These are phyloP conservation scores for Magnaporthiopsis incrustans DNA, from an alignment of 2,329 filamentous ascomycete species.

Conservation along the genomic window DNA sequence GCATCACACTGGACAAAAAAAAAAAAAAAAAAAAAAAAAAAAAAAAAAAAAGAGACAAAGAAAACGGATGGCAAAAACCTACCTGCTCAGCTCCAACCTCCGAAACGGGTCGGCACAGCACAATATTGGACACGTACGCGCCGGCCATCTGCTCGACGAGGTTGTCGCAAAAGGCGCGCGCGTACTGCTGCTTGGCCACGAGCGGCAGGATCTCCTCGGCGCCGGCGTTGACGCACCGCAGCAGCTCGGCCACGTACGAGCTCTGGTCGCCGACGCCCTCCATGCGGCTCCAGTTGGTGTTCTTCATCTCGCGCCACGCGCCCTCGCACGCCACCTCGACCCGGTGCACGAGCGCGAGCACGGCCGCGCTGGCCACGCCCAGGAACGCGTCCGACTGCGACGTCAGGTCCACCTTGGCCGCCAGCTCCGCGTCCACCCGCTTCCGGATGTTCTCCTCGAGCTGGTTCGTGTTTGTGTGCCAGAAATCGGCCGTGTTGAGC, in stretches of 20 bases:
- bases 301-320: constrained; percentile 94
- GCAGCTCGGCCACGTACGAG: constrained; percentile 77
- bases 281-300: constrained; percentile 90
- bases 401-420: constrained; percentile 73
- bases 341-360: constrained; percentile 74
- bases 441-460: constrained; percentile 92
- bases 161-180: constrained; percentile 89
- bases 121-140: constrained; percentile 74
- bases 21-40: not conserved
- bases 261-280: constrained; percentile 91
- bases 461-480: constrained; percentile 81
- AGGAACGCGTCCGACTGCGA: constrained; percentile 93
- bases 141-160: constrained; percentile 81
- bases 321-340: constrained; percentile 78
- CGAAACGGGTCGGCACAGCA: constrained; percentile 82
- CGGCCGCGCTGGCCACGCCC: constrained; percentile 82
- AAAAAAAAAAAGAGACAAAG: not conserved
- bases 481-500: constrained; percentile 95
- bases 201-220: constrained; percentile 67
- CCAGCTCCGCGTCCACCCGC: constrained; percentile 73
- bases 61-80: constrained; percentile 21
- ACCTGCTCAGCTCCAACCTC: constrained; percentile 92
- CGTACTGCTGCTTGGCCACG: constrained; percentile 86
- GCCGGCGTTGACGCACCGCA: constrained; percentile 63
- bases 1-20: not conserved